A percentile compares a stretch with the other conserved stretches of the same genome.
These are phyloP conservation scores for Scorias spongiosa DNA, from an alignment of 2,329 filamentous ascomycete genomes.

Conservation along the genomic window DNA sequence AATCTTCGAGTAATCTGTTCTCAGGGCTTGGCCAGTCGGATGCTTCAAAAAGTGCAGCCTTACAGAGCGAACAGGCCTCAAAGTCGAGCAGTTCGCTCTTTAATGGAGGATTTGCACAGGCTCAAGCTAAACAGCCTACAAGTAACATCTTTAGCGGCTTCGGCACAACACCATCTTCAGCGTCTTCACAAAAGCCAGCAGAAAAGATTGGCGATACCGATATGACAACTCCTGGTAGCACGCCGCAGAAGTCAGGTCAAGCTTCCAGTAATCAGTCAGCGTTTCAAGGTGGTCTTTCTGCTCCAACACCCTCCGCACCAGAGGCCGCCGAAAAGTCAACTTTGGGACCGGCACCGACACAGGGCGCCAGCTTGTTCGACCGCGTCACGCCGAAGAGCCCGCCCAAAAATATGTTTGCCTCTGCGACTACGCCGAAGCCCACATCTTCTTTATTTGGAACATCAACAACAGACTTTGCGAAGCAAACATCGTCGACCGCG, in stretches of 20 bases:
- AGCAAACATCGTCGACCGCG: constrained; percentile 1
- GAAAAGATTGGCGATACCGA: constrained; percentile 9
- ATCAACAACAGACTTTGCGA: background rate
- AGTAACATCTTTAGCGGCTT: background rate
- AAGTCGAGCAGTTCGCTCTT: background rate
- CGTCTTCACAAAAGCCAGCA: background rate
- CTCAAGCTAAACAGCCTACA: background rate
- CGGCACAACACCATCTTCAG: background rate
- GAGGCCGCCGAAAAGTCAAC: background rate
- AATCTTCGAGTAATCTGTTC: too few species aligned
- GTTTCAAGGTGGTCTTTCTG: background rate
- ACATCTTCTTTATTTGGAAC: background rate
- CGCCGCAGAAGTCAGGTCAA: constrained; percentile 2
- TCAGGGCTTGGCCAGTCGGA: too few species aligned
- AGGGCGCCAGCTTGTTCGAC: background rate
- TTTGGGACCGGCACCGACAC: background rate
- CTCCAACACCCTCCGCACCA: background rate
- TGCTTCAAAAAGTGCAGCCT: background rate
- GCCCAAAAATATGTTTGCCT: constrained; percentile 7
- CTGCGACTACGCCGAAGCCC: background rate
- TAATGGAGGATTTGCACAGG: background rate
- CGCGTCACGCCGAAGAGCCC: background rate
- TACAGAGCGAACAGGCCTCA: background rate
- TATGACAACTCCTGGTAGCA: constrained; percentile 12
- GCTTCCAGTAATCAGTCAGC: background rate